Conservation (phyloP, 2,329 filamentous ascomycete genomes). For the Fusarium torulosum region DNA sequence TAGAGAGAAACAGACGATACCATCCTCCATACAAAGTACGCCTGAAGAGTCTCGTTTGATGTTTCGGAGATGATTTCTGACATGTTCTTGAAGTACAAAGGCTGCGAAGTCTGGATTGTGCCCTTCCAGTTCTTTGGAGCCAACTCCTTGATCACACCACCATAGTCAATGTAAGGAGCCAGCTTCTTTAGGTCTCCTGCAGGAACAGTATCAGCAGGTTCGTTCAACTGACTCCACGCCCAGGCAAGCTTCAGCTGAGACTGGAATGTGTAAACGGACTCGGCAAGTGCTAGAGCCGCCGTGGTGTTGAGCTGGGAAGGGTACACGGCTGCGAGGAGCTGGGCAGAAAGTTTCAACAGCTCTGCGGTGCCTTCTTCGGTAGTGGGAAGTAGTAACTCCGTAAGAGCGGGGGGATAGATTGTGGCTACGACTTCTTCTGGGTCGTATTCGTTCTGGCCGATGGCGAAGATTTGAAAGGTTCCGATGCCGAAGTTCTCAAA, state of each 20-base stretch:
- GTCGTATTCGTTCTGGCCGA: neutral
- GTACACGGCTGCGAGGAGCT: slow-evolving; percentile 24
- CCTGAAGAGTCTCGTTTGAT: slow-evolving; percentile 66
- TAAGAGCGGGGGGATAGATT: neutral
- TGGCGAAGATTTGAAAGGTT: slow-evolving; percentile 16
- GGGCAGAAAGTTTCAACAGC: slow-evolving; percentile 11
- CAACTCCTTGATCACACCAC: slow-evolving; percentile 15
- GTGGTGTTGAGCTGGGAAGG: slow-evolving; percentile 15
- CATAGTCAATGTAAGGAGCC: slow-evolving; percentile 26
- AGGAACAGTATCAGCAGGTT: neutral
- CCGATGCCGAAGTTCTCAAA: slow-evolving; percentile 32
- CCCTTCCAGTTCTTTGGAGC: slow-evolving; percentile 23
- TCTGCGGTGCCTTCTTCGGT: neutral
- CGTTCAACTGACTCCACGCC: neutral
- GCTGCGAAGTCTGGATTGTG: neutral
- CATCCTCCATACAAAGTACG: slow-evolving; percentile 75
- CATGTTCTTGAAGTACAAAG: slow-evolving; percentile 4
- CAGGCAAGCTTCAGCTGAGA: neutral
- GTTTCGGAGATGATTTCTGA: slow-evolving; percentile 52
- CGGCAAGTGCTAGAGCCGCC: neutral
- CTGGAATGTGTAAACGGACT: neutral
- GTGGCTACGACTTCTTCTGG: slow-evolving; percentile 7
- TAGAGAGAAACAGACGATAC: slow-evolving; percentile 65
- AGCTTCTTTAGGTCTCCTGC: slow-evolving; percentile 3
- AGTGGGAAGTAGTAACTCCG: neutral